Evolutionary conservation across 2,329 filamentous ascomycete species (phyloP), one percentile per base, ranked within the genome.

Genomic region (Colletotrichum horii): DNA sequence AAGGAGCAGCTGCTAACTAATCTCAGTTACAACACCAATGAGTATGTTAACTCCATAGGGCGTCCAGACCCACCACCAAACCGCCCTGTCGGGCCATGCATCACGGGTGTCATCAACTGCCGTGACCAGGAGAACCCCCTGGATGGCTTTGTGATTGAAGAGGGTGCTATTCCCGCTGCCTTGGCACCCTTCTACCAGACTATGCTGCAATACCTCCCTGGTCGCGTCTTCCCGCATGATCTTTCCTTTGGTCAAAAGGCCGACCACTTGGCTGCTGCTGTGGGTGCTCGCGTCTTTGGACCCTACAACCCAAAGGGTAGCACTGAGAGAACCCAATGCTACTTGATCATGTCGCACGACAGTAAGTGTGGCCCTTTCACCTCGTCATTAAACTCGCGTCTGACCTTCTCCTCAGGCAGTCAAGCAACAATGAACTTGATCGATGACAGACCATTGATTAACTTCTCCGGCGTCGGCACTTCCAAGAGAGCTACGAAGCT

Each of bases 261-360:
- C 2, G 87, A 87, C 62, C 85, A 87, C 8, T 83, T 86, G 11
- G 80, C 91, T 34, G 87, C 89, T 8, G 84, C 86, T 26, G 83
- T 85, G 38, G 89, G 89, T 24, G 91, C 89, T 80, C 83, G 87
- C 12, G 83, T 93, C 48, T 80, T 93, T 0, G 92, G 92, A 0
- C 91, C 92, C 0, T 93, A 93, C 77, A 87, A 84, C 70, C 84
- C 84, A 8, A 84, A 86, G 8, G 90, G 92, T 0, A 90, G 91
- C 28, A 83, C 93, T 15, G 88, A 90, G 80, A 89, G 84, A 75
- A 94, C 91, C 0, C 90, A 93, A 71, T 87, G 91, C 0, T 94
- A 93, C 80, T 85, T 94, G 8, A 87, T 93, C 80, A 93, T 94
- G 91, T 91, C 89, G 2, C 92, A 94, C 78, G 92, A 93, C 78